Evolutionary conservation across 2,329 filamentous ascomycete genomes (phyloP).

Genomic region (Penicillium sp.): DNA sequence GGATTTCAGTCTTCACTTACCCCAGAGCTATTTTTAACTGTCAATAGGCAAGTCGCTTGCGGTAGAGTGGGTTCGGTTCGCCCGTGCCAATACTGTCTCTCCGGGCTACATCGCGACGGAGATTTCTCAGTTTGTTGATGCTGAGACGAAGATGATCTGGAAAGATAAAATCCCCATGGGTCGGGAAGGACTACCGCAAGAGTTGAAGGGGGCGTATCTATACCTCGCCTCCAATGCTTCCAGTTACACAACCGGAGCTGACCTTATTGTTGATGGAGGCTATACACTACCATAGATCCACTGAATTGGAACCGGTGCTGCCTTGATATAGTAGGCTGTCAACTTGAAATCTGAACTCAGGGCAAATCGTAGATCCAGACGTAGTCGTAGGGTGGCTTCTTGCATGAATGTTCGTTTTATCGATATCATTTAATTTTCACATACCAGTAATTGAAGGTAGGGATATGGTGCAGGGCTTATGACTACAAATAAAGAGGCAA

Average conservation of each 20-base stretch:
- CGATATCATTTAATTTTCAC: too few relatives aligned
- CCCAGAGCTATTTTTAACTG: slow-evolving; percentile 9
- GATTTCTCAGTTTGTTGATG: slow-evolving; percentile 64
- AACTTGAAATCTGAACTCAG: background rate
- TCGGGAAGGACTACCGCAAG: slow-evolving; percentile 68
- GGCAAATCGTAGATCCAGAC: background rate
- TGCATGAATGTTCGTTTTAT: too few relatives aligned
- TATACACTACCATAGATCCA: slow-evolving; percentile 43
- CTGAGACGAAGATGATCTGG: slow-evolving; percentile 71
- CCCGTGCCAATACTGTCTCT: slow-evolving; percentile 70
- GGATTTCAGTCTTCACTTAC: background rate
- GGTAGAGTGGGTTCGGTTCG: slow-evolving; percentile 76
- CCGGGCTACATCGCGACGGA: slow-evolving; percentile 77
- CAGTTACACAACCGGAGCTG: slow-evolving; percentile 76
- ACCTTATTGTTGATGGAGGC: slow-evolving; percentile 75
- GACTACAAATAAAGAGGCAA: background rate
- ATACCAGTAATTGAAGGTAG: background rate
- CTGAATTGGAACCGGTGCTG: background rate
- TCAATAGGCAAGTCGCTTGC: slow-evolving; percentile 65
- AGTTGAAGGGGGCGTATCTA: slow-evolving; percentile 80
- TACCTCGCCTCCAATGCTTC: slow-evolving; percentile 80
- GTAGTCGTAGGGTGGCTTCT: too few relatives aligned
- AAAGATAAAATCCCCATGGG: slow-evolving; percentile 79
- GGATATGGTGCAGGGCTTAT: too few relatives aligned
- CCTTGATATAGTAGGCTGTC: background rate